Evolutionary conservation across 768 basidiomycete genomes (phyloP).

Genomic region (Trametes gibbosa): DNA sequence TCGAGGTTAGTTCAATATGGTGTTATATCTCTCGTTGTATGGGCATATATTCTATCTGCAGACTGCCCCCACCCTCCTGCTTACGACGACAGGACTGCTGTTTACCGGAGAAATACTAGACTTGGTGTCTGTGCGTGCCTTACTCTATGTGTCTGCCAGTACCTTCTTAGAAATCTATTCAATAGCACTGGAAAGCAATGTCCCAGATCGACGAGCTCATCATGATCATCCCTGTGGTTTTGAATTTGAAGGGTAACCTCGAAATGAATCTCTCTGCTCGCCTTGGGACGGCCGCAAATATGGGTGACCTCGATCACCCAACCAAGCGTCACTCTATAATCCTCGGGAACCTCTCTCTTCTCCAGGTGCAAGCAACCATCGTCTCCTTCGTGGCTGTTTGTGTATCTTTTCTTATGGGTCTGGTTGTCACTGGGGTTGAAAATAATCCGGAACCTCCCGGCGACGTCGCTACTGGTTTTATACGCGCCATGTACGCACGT

Average conservation of each 20-base stretch:
- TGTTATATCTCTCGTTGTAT: background rate
- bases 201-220: conserved; percentile 89
- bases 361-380: conserved; percentile 91
- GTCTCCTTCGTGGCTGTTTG: conserved; percentile 86
- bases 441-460: background rate
- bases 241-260: conserved; percentile 96
- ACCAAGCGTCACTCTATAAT: conserved; percentile 61
- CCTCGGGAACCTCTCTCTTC: conserved; percentile 75
- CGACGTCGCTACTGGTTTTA: background rate
- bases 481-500: background rate
- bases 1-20: conserved; percentile 53
- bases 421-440: conserved; percentile 43
- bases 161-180: background rate
- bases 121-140: conserved; percentile 65
- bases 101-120: conserved; percentile 91
- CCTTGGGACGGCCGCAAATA: conserved; percentile 91
- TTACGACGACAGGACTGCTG: conserved; percentile 79
- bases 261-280: conserved; percentile 99
- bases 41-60: conserved; percentile 29
- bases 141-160: conserved; percentile 12
- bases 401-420: conserved; percentile 70
- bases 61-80: conserved; percentile 84
- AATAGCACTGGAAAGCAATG: conserved; percentile 87
- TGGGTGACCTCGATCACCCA: conserved; percentile 84
- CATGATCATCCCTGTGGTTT: conserved; percentile 91